These are phyloP conservation scores for Scutellaria minor DNA, from an alignment of 257 asterid species.

Conservation along the genomic window DNA sequence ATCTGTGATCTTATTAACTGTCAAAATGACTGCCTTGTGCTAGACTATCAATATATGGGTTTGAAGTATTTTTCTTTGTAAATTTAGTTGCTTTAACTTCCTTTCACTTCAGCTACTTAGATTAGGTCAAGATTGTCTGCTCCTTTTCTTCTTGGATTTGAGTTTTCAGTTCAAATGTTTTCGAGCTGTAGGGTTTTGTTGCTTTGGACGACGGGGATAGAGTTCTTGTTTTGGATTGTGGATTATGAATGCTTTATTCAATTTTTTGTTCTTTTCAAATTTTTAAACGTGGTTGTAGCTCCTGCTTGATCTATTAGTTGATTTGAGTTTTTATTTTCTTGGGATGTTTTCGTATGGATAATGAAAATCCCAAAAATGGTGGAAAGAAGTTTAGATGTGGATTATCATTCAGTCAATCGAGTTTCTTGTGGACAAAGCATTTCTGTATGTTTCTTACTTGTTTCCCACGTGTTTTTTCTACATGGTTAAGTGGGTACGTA, in stretches of 20 bases:
- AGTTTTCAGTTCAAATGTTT: background rate
- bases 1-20: conserved; percentile 20
- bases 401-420: conserved; percentile 15
- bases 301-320: conserved; percentile 22
- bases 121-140: conserved; percentile 28
- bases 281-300: conserved; percentile 24
- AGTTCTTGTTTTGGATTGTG: conserved; percentile 24
- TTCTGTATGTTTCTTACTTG: background rate
- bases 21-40: conserved; percentile 28
- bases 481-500: too few species aligned
- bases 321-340: background rate
- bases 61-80: background rate
- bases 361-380: conserved; percentile 17
- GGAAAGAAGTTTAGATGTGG: conserved; percentile 24
- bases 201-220: conserved; percentile 20
- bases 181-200: conserved; percentile 28
- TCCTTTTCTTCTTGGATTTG: background rate
- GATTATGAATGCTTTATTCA: background rate
- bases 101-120: conserved; percentile 27
- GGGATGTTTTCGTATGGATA: background rate
- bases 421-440: conserved; percentile 20
- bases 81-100: conserved; percentile 33
- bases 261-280: background rate
- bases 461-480: background rate
- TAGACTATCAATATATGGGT: background rate